phyloP scores from a whole-genome alignment of 2,329 filamentous ascomycete species.

The Claviceps sp. region DNA sequence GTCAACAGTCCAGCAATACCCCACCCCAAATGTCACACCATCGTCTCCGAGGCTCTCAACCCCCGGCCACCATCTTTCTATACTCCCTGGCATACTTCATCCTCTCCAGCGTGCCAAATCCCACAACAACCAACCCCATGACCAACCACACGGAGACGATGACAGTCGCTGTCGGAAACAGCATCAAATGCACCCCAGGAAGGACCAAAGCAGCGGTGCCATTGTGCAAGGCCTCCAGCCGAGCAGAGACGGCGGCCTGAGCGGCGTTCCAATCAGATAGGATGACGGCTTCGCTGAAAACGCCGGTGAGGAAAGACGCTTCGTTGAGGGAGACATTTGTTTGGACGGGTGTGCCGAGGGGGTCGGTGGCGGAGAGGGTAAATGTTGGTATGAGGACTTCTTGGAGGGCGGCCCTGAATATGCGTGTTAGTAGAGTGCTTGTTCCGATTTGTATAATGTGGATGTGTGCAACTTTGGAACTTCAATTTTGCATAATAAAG shows the following conservation, averaged over 20 bases:
- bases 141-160: constrained; percentile 50
- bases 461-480: too few relatives aligned
- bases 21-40: too few relatives aligned
- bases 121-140: constrained; percentile 43
- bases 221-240: constrained; percentile 31
- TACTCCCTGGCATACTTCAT: constrained; percentile 54
- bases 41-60: background rate
- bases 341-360: constrained; percentile 36
- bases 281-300: constrained; percentile 48
- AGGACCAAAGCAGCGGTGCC: constrained; percentile 52
- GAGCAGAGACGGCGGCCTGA: constrained; percentile 34
- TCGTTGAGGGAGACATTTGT: constrained; percentile 58
- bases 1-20: too few relatives aligned
- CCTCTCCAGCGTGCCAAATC: constrained; percentile 51
- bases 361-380: constrained; percentile 45
- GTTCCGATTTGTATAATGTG: too few relatives aligned
- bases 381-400: constrained; percentile 54
- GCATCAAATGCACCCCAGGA: constrained; percentile 53
- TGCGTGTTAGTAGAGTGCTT: background rate
- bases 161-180: constrained; percentile 58
- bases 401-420: constrained; percentile 41
- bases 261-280: constrained; percentile 37
- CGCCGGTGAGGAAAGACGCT: constrained; percentile 56
- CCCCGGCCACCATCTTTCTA: constrained; percentile 22
- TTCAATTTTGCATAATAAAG: too few relatives aligned